Base-by-base conservation (phyloP, 495 filamentous ascomycete genomes). In the Talaromyces liani region DNA sequence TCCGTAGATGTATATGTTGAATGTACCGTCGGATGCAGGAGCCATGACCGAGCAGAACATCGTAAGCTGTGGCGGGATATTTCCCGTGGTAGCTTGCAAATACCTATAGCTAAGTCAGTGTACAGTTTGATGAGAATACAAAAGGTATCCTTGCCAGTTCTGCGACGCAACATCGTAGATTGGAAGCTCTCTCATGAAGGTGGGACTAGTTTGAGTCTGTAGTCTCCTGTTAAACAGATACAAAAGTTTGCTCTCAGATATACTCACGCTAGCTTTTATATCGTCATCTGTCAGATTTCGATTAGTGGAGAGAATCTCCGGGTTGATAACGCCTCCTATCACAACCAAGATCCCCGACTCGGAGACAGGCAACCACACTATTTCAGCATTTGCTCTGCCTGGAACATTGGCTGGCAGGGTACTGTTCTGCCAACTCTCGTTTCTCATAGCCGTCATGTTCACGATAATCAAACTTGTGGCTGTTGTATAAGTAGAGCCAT, bases 1-100 rank as follows among this genome's bases (percentile, higher is more conserved):
- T 49, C 86, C 86, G 64, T 88, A 88, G 58, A 83, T 84, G 70
- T 88, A 88, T 57, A 88, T 86, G 69, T 85, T 84, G 72, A 79
- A 79, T 62, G 80, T 83, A 18, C 66, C 68, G 65, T 88, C 86
- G 49, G 74, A 64, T 5, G 86, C 84, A 9, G 80, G 66, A 2
- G 81, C 84, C 34, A 85, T 76, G 3, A 87, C 81, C 29, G 86
- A 82, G 67, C 85, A 88, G 16, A 85, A 84, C 64, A 80, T 75
- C 4, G 85, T 77, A 16, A 77, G 70, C 62, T 75, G 61, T 12
- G 72, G 68, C 14, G 84, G 86, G n/a, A 63, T 67, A 1, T 76
- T 70, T 9, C 75, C 81, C 2, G 66, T 67, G 0, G 85, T 83
- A 10, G 73, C 65, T 67, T 88, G 86, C 24, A 75, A 72, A 62